Evolutionary conservation across 768 basidiomycete genomes (phyloP).

Genomic region (Agaricus subrufescens): DNA sequence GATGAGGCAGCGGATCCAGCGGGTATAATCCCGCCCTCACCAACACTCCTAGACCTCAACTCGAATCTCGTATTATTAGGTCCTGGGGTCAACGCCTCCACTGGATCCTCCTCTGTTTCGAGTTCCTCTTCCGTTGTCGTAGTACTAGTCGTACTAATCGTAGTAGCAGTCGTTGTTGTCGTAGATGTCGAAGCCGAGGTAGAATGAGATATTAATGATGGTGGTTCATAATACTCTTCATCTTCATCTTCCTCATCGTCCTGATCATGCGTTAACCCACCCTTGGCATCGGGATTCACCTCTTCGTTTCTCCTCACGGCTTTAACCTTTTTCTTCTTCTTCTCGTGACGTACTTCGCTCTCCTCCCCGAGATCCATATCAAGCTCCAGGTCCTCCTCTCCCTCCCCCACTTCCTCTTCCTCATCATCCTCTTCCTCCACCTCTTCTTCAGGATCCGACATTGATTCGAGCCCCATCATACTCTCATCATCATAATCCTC

Average conservation of each 20-base stretch:
- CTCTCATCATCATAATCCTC: conserved; percentile 63
- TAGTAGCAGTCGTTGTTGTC: conserved; percentile 36
- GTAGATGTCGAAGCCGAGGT: conserved; percentile 34
- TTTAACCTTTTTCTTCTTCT: background rate
- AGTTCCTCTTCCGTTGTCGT: conserved; percentile 41
- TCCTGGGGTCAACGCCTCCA: conserved; percentile 68
- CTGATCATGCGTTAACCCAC: no score
- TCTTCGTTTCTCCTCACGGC: background rate
- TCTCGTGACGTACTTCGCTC: conserved; percentile 21
- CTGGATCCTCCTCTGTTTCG: conserved; percentile 69
- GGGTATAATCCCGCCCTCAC: no score
- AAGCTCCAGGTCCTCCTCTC: conserved; percentile 7
- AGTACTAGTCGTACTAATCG: conserved; percentile 30
- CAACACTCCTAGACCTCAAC: background rate
- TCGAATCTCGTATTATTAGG: conserved; percentile 38
- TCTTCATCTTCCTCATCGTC: conserved; percentile 14
- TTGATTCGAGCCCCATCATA: conserved; percentile 68
- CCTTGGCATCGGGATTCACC: background rate
- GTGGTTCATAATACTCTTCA: conserved; percentile 52
- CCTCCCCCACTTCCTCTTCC: conserved; percentile 15
- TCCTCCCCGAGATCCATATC: conserved; percentile 8
- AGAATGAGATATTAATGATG: conserved; percentile 21
- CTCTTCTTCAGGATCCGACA: conserved; percentile 74
- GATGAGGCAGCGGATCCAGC: no score
- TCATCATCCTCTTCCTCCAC: conserved; percentile 44